These are phyloP conservation scores for Purpureocillium takamizusanense DNA, from an alignment of 2,329 filamentous ascomycete species.

Conservation along the genomic window DNA sequence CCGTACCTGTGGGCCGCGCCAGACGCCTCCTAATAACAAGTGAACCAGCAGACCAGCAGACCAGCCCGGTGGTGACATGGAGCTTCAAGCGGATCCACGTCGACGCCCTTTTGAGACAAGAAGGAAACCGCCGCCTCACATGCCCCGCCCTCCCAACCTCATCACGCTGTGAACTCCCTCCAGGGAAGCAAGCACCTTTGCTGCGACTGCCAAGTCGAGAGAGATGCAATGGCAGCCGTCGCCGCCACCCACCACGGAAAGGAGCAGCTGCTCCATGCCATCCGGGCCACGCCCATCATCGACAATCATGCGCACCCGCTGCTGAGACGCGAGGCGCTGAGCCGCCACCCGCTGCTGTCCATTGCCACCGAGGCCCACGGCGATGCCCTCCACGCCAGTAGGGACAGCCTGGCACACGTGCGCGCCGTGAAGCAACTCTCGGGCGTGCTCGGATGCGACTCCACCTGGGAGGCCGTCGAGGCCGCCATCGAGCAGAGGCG, in stretches of 20 bases:
- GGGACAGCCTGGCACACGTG: conserved; percentile 57
- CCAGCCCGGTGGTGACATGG: no score
- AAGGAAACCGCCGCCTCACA: no score
- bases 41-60: no score
- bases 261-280: conserved; percentile 24
- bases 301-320: conserved; percentile 68
- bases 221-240: no score
- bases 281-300: conserved; percentile 53
- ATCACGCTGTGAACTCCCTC: no score
- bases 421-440: conserved; percentile 62
- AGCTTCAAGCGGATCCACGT: no score
- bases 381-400: conserved; percentile 53
- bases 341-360: conserved; percentile 40
- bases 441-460: conserved; percentile 51
- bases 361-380: conserved; percentile 68
- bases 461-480: conserved; percentile 49
- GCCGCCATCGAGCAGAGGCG: conserved; percentile 32
- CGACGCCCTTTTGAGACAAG: no score
- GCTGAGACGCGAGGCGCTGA: conserved; percentile 40
- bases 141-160: no score
- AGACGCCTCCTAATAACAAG: no score
- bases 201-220: no score
- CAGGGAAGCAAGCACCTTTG: no score
- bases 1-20: no score
- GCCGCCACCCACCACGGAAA: conserved; percentile 3